Conservation (phyloP, 2,329 filamentous ascomycete species). For the Alternaria sp. region DNA sequence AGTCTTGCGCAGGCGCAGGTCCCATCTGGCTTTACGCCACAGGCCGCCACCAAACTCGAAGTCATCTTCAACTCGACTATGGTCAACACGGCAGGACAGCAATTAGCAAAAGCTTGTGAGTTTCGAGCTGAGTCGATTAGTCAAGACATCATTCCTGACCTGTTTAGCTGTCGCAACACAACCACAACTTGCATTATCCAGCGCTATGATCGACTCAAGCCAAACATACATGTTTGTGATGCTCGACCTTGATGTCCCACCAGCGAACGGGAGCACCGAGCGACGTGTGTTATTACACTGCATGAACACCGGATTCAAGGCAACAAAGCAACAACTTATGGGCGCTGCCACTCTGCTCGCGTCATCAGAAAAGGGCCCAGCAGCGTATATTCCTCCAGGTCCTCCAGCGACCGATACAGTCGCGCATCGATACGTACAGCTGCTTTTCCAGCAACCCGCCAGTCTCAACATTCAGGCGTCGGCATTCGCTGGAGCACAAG, state of each 20-base stretch:
- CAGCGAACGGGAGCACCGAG: slow-evolving; percentile 28
- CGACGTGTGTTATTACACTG: slow-evolving; percentile 47
- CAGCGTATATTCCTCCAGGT: slow-evolving; percentile 42
- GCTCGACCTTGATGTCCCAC: slow-evolving; percentile 48
- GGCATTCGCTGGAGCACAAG: slow-evolving; percentile 31
- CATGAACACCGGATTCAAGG: slow-evolving; percentile 47
- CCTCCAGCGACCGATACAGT: slow-evolving; percentile 46
- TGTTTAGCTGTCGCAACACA: slow-evolving; percentile 34
- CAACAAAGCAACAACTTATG: slow-evolving; percentile 37
- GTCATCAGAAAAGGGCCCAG: slow-evolving; percentile 40
- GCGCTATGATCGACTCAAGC: slow-evolving; percentile 18
- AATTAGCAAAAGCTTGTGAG: slow-evolving; percentile 43
- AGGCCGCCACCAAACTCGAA: slow-evolving; percentile 38
- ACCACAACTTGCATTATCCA: slow-evolving; percentile 41
- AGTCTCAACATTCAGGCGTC: slow-evolving; percentile 32
- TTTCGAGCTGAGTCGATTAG: background rate
- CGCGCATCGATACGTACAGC: slow-evolving; percentile 47
- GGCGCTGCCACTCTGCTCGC: slow-evolving; percentile 36
- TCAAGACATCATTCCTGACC: slow-evolving; percentile 12
- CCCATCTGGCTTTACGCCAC: slow-evolving; percentile 42
- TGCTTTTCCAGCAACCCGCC: slow-evolving; percentile 45
- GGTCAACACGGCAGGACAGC: slow-evolving; percentile 40
- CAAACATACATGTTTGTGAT: slow-evolving; percentile 49
- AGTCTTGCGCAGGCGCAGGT: slow-evolving; percentile 45
- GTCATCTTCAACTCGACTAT: slow-evolving; percentile 45